Evolutionary conservation across 768 basidiomycete species (phyloP).

Genomic region (Stropharia rugosoannulata): DNA sequence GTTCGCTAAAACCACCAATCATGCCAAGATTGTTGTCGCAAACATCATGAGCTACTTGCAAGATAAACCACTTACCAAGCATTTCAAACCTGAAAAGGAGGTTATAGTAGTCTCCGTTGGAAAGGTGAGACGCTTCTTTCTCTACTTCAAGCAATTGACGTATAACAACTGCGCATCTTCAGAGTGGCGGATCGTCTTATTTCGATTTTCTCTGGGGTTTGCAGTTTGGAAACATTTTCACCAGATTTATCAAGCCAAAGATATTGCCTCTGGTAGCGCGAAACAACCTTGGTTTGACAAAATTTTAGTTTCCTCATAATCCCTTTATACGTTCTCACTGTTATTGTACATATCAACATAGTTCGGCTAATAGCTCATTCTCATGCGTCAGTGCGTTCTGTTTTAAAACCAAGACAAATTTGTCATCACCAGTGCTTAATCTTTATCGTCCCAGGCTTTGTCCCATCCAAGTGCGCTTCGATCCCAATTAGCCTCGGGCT

Average conservation of each 20-base stretch:
- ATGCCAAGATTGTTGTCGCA: constrained; percentile 38
- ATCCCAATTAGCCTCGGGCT: constrained; percentile 52
- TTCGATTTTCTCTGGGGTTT: constrained; percentile 43
- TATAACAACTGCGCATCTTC: not conserved
- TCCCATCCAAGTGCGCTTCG: constrained; percentile 60
- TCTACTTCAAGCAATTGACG: not conserved
- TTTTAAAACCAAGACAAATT: not conserved
- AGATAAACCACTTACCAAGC: constrained; percentile 24
- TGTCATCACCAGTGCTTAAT: not conserved
- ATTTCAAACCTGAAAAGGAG: constrained; percentile 15
- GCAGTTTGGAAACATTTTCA: constrained; percentile 41
- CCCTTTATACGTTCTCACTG: not conserved
- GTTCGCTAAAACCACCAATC: constrained; percentile 40
- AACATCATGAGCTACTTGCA: constrained; percentile 41
- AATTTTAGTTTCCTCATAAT: not conserved
- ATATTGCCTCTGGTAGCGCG: constrained; percentile 17
- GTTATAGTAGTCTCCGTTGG: constrained; percentile 20
- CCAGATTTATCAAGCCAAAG: constrained; percentile 35
- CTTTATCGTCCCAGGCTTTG: constrained; percentile 45
- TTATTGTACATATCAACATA: not conserved
- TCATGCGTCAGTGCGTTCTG: not conserved
- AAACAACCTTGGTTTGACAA: constrained; percentile 4
- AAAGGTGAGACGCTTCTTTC: constrained; percentile 9
- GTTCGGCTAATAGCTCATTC: not conserved
- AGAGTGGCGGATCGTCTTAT: constrained; percentile 43